A percentile compares a stretch with the other conserved stretches of the same genome.
Evolutionary conservation across 345 rosid genomes (phyloP).

Genomic region (Atalantia buxifolia): DNA sequence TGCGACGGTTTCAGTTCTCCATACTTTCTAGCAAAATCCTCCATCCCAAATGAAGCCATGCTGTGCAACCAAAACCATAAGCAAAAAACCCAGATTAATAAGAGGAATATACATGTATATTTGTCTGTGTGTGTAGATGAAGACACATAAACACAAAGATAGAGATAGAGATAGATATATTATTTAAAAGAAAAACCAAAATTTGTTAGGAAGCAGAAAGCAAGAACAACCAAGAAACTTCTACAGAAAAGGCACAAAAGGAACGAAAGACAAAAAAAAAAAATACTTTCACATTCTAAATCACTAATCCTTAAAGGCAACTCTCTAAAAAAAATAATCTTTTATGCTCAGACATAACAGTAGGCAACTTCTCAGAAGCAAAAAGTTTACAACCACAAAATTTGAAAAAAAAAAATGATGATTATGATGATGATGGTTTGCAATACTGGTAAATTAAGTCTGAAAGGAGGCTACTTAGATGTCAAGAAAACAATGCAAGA

Average conservation of each 20-base stretch:
- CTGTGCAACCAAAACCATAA: constrained; percentile 41
- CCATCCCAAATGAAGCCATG: constrained; percentile 91
- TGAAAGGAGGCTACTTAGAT: background rate
- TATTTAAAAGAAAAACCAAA: background rate
- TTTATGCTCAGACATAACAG: background rate
- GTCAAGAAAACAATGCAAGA: background rate
- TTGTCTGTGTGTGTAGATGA: too few relatives aligned
- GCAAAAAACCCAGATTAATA: background rate
- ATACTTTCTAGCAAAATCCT: constrained; percentile 79
- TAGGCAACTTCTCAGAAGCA: background rate
- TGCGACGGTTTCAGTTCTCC: constrained; percentile 75
- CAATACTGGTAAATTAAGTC: background rate
- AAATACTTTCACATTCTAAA: background rate
- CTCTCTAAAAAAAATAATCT: too few relatives aligned
- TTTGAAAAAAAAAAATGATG: background rate
- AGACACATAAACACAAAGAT: background rate
- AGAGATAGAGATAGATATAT: background rate
- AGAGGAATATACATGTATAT: background rate
- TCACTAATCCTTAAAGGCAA: too few relatives aligned
- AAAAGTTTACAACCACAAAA: background rate
- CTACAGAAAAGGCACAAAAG: background rate
- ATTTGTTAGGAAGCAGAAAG: background rate
- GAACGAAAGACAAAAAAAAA: background rate
- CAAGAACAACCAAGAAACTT: background rate
- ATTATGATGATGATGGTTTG: background rate